Evolutionary conservation across 306 rosid genomes (phyloP), one percentile per base, ranked within the genome.

Genomic region (Cyamopsis tetragonoloba): DNA sequence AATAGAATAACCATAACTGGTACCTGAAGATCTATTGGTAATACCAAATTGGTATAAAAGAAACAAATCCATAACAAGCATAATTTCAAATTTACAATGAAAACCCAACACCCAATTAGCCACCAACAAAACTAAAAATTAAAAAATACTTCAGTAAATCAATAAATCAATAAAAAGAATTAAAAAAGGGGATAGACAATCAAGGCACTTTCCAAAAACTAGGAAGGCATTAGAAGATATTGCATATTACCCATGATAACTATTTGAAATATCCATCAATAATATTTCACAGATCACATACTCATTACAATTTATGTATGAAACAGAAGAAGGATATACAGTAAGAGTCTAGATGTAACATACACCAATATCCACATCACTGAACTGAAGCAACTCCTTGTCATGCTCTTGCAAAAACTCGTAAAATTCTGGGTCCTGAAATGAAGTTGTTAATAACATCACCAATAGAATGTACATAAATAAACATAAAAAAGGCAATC

Each of bases 351-450:
- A 68, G 41, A 23, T 62, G 50, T 27, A 41, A 65, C 56, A 69
- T 42, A 83, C 98, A 53, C 86, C 87, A 60, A 67, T 42, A 61
- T 84, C 91, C 32, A 82, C 93, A 31, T 87, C 96, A 12, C 70
- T 50, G 83, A 89, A 92, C 18, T 86, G 87, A 38, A 92, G 92
- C 81, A 92, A 89, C 57, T 84, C 89, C 76, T 83, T 20, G 76
- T 89, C 96, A 53, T 87, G 89, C 81, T 89, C 87, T 70, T 79
- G 82, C 87, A 89, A 78, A 74, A 76, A 92, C 77, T 86, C 88
- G 1, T 61, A 92, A 71, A 92, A 89, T 63, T 89, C 96, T 6
- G 92, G 96, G 35, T 92, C 98, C 98, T 92, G 86, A 14, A 30
- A 77, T 14, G 38, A 73, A 64, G 57, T 12, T 66, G 43, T 74